A percentile compares a stretch with the other conserved stretches of the same genome.
Evolutionary conservation across 306 rosid species (phyloP).

Genomic region (Gynostemma pentaphyllum): DNA sequence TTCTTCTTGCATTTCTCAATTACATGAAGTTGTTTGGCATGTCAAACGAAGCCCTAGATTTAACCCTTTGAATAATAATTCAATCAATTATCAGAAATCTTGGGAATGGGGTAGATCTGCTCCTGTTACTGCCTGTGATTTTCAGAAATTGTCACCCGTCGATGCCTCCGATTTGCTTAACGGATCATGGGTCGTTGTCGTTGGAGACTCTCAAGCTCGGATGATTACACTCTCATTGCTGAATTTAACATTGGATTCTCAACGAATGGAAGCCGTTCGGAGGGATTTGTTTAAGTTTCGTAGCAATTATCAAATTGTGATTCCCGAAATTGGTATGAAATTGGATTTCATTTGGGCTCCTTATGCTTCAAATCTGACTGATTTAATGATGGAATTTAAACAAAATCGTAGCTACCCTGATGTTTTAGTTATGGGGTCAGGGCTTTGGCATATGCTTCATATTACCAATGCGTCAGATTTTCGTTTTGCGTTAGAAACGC

Average conservation of each 20-base stretch:
- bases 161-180: conserved; percentile 71
- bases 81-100: conserved; percentile 37
- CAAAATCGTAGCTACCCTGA: conserved; percentile 55
- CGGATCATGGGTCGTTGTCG: conserved; percentile 83
- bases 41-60: conserved; percentile 26
- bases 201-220: conserved; percentile 89
- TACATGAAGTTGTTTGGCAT: conserved; percentile 65
- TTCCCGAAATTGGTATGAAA: conserved; percentile 51
- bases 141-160: conserved; percentile 36
- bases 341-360: conserved; percentile 92
- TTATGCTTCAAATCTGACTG: conserved; percentile 46
- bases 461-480: conserved; percentile 52
- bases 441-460: conserved; percentile 85
- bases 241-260: conserved; percentile 42
- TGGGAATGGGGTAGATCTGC: conserved; percentile 54
- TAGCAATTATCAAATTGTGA: conserved; percentile 52
- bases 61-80: conserved; percentile 30
- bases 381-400: conserved; percentile 33
- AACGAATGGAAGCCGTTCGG: conserved; percentile 26
- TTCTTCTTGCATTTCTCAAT: conserved; percentile 50
- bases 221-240: conserved; percentile 41
- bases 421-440: conserved; percentile 70
- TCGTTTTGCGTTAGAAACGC: conserved; percentile 18
- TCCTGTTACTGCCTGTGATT: conserved; percentile 41
- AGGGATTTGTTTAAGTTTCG: conserved; percentile 56